Base-by-base conservation (phyloP, 768 basidiomycete species). In the Pleurotus giganteus region DNA sequence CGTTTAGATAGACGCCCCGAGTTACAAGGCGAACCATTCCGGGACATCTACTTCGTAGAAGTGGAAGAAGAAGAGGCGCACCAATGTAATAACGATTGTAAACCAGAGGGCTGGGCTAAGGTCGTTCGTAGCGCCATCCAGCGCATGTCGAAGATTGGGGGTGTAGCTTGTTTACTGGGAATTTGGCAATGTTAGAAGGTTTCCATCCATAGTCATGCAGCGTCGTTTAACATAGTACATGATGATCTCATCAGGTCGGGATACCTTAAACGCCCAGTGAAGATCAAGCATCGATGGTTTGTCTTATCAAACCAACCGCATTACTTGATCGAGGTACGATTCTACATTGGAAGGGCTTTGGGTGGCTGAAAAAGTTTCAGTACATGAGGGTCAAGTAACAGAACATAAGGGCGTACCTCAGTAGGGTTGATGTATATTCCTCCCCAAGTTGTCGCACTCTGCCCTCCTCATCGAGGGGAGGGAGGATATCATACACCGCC, bases 1-100 rank as follows among this genome's bases (percentile, higher is more conserved):
- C 81, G 85, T 5, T 75, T 91, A 34, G 88, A 89, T 63, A 76
- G 89, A 27, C 77, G 88, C 50, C 89, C 89, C 1, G 77, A 79
- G 9, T 47, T 74, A 12, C 64, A 66, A 2, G 63, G 65, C 24
- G 57, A 61, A 17, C 81, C 79, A 3, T 88, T 89, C 61, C 72
- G 76, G 26, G 76, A 80, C 64, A 69, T 81, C 24, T 90, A 91
- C 63, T 84, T 90, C 56, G 65, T 86, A 9, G 89, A 91, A 67
- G 69, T 88, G 13, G 69, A 65, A 26, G 57, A 60, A 31, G 63
- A 69, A 21, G 53, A 45, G 19, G 44, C 26, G 27, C 53, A 51
- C n/a, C 49, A 54, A 17, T 44, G 28, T 21, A 24, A 29, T 36
- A 23, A 26, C 27, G 59, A 59, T 34, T 11, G 26, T 7, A 36